Evolutionary conservation across 768 basidiomycete genomes (phyloP).

Genomic region (Kwoniella shandongensis): DNA sequence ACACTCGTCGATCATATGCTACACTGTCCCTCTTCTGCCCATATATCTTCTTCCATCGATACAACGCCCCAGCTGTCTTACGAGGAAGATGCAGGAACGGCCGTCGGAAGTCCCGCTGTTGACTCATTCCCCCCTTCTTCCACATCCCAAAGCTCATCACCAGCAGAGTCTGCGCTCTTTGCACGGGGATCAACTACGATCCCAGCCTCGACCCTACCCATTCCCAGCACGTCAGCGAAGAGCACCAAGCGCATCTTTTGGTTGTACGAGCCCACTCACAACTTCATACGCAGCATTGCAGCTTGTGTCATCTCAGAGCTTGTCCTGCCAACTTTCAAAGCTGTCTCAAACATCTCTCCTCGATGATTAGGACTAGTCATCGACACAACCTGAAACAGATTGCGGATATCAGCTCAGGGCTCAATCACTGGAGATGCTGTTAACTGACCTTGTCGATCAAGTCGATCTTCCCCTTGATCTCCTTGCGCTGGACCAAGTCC

Average conservation of each 20-base stretch:
- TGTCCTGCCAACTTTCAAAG: constrained; percentile 70
- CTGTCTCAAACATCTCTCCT: constrained; percentile 70
- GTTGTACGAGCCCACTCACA: constrained; percentile 60
- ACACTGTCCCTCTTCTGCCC: too few species aligned
- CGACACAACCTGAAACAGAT: constrained; percentile 64
- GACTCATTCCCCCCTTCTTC: not conserved
- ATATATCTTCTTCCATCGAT: too few species aligned
- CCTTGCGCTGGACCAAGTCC: constrained; percentile 70
- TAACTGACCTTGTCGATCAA: constrained; percentile 75
- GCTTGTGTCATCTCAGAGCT: constrained; percentile 74
- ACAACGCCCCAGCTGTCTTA: too few species aligned
- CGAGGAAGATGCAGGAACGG: too few species aligned
- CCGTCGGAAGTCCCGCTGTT: too few species aligned
- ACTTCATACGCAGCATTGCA: constrained; percentile 73
- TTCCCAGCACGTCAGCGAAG: too few species aligned
- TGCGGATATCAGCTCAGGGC: constrained; percentile 6
- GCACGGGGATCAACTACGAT: constrained; percentile 37
- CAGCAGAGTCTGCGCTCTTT: constrained; percentile 1
- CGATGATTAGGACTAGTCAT: constrained; percentile 78
- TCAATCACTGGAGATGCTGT: not conserved
- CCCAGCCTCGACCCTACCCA: constrained; percentile 33
- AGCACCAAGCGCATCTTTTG: not conserved
- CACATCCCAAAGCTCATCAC: constrained; percentile 1
- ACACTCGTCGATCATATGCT: too few species aligned
- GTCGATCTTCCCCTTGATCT: constrained; percentile 80